Percentiles rank a stretch among this genome's conserved stretches.
phyloP scores from a whole-genome alignment of 345 rosid genomes.

The Eucalyptus cladocalyx region DNA sequence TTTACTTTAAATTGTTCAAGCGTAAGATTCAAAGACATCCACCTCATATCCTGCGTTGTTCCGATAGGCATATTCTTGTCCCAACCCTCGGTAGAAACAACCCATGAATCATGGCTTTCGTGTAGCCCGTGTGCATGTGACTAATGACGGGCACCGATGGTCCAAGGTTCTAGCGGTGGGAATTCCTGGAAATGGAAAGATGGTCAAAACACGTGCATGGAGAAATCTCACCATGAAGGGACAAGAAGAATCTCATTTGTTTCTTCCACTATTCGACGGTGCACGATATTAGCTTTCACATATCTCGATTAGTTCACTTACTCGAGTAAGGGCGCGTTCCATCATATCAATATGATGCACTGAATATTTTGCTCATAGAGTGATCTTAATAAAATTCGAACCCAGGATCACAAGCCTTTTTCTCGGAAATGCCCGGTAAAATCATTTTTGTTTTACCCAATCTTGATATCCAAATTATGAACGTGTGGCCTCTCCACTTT shows the following conservation, averaged over 20 bases:
- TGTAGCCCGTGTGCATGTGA: not conserved
- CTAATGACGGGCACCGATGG: not conserved
- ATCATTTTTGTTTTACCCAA: not conserved
- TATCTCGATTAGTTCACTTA: not conserved
- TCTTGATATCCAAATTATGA: not conserved
- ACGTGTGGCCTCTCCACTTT: not conserved
- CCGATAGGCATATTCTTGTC: not conserved
- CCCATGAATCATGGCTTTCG: not conserved
- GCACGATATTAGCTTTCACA: not conserved
- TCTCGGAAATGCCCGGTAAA: not conserved
- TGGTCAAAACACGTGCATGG: not conserved
- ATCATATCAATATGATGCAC: not conserved
- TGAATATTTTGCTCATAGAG: not conserved
- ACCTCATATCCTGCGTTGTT: not conserved
- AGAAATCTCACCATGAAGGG: not conserved
- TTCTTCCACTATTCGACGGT: not conserved
- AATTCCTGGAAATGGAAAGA: not conserved
- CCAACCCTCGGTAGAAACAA: not conserved
- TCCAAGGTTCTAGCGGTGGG: not conserved
- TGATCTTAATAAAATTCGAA: not conserved
- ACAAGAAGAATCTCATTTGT: not conserved
- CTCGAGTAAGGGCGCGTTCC: not conserved
- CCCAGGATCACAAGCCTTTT: not conserved
- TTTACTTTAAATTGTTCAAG: not conserved
- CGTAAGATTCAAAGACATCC: not conserved